phyloP scores from a whole-genome alignment of 345 rosid genomes.

The Punica granatum region DNA sequence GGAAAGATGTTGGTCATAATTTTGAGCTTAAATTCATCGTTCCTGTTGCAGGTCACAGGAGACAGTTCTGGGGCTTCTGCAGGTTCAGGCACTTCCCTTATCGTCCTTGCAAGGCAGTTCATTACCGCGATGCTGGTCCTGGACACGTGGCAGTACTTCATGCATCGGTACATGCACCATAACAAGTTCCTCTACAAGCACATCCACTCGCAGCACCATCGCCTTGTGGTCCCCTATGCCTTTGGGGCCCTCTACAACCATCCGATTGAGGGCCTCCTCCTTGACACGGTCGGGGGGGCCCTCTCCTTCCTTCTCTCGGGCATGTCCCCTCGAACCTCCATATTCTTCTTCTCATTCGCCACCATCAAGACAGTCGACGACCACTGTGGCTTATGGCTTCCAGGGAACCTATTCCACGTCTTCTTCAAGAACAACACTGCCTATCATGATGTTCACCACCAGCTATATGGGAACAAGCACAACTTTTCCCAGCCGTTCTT shows the following conservation, averaged over 20 bases:
- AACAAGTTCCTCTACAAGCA: constrained; percentile 79
- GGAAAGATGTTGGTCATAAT: not conserved
- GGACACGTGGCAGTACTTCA: constrained; percentile 84
- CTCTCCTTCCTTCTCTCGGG: constrained; percentile 73
- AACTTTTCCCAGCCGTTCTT: constrained; percentile 87
- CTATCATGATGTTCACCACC: constrained; percentile 83
- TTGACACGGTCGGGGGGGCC: constrained; percentile 77
- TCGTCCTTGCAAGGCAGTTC: constrained; percentile 59
- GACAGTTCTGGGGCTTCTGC: constrained; percentile 29
- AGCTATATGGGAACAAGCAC: constrained; percentile 67
- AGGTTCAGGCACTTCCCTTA: constrained; percentile 29
- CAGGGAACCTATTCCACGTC: constrained; percentile 67
- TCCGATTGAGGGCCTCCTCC: constrained; percentile 71
- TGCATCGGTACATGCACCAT: constrained; percentile 81
- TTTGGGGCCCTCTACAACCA: constrained; percentile 81
- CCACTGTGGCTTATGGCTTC: constrained; percentile 80
- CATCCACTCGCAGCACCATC: constrained; percentile 76
- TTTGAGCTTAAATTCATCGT: not conserved
- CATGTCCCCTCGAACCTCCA: constrained; percentile 74
- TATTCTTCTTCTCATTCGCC: constrained; percentile 85
- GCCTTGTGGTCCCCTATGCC: constrained; percentile 78
- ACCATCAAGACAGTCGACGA: constrained; percentile 83
- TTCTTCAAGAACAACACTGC: constrained; percentile 76
- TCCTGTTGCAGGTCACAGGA: constrained; percentile 55
- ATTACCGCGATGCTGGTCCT: constrained; percentile 58